phyloP scores from a whole-genome alignment of 768 basidiomycete genomes.

The Neoboletus magnificus region DNA sequence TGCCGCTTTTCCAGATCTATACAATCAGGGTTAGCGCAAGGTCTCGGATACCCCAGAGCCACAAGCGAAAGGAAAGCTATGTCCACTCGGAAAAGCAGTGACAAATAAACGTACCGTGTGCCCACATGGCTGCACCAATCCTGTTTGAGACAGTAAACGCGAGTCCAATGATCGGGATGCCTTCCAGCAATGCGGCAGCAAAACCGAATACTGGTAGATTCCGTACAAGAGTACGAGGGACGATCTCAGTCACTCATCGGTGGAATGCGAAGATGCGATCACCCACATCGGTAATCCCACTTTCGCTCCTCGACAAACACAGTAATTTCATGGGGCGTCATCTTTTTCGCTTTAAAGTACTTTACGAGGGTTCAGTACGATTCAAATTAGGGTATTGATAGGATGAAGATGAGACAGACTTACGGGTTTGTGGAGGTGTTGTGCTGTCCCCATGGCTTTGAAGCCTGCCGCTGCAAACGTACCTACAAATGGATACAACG shows the following conservation, averaged over 20 bases:
- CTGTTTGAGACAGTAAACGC: conserved; percentile 83
- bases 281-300: conserved; percentile 79
- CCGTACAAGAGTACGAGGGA: background rate
- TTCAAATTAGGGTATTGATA: background rate
- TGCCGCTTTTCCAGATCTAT: conserved; percentile 63
- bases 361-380: conserved; percentile 24
- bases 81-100: background rate
- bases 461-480: conserved; percentile 58
- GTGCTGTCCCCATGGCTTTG: conserved; percentile 64
- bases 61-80: background rate
- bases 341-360: conserved; percentile 85
- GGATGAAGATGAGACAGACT: conserved; percentile 15
- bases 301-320: conserved; percentile 86
- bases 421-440: conserved; percentile 66
- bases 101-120: conserved; percentile 52
- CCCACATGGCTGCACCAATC: conserved; percentile 95
- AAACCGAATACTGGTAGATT: conserved; percentile 72
- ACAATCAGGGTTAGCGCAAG: background rate
- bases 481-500: conserved; percentile 69
- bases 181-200: conserved; percentile 75
- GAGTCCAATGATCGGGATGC: conserved; percentile 76
- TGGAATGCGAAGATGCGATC: background rate
- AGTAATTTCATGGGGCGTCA: conserved; percentile 65
- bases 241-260: background rate
- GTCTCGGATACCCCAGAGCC: too few species aligned